Conservation (phyloP, 179 eudicot species). For the Camellia oleifera region DNA sequence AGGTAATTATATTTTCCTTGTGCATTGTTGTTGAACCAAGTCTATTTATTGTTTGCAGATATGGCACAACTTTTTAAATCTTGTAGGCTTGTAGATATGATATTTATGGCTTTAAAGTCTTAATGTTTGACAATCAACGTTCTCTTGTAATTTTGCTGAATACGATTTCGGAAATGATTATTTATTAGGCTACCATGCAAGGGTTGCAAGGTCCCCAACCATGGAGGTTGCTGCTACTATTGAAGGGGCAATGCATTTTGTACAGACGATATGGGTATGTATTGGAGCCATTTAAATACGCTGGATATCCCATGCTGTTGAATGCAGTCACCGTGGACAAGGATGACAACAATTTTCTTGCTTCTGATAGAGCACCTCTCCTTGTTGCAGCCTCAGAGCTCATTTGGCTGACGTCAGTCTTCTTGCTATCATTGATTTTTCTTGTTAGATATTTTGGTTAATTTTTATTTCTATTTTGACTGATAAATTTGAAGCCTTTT, state of each 20-base stretch:
- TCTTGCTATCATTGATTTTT: conserved; percentile 13
- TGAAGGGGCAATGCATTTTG: conserved; percentile 93
- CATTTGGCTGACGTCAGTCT: conserved; percentile 86
- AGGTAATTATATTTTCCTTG: neutral
- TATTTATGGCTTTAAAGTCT: neutral
- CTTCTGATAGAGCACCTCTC: conserved; percentile 91
- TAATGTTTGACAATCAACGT: neutral
- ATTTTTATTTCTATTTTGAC: neutral
- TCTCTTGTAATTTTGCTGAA: neutral
- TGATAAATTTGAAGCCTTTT: conserved; percentile 8
- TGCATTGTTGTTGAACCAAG: neutral
- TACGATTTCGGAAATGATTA: conserved; percentile 16
- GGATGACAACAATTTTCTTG: conserved; percentile 84
- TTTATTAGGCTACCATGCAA: conserved; percentile 87
- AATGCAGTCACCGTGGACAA: conserved; percentile 92
- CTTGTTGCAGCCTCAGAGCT: conserved; percentile 97
- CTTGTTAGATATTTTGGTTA: neutral
- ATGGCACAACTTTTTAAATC: neutral
- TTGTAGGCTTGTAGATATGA: neutral
- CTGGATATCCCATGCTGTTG: conserved; percentile 97
- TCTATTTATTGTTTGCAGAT: neutral
- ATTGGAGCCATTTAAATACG: conserved; percentile 95
- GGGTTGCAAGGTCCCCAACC: conserved; percentile 98
- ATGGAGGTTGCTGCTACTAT: conserved; percentile 91
- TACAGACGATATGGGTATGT: conserved; percentile 87